Base-by-base conservation (phyloP, 129 eudicot species). In the Centrapalus pauciflorus region DNA sequence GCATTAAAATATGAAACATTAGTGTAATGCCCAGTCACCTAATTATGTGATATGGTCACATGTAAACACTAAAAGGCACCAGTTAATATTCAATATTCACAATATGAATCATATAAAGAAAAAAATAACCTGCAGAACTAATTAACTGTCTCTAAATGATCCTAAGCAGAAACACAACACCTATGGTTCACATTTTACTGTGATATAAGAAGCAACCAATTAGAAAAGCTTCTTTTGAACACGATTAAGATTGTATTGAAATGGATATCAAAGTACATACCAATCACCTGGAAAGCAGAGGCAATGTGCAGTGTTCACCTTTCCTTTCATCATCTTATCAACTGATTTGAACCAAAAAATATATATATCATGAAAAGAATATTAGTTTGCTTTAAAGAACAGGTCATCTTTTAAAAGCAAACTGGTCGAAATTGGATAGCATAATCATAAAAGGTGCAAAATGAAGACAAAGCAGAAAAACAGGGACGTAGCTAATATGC, bases 231-330 rank as follows among this genome's bases (percentile, higher is more conserved):
- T 33, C 5, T 58, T 14, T 14, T 58, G 64, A 30, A n/a, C 7
- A 69, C 7, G 55, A 37, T 16, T 25, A 59, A 2, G 2, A 66
- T 28, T 59, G 17, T 66, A 34, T 29, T 32, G 55, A 19, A 48
- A 66, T 12, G 20, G 14, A 26, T 62, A 55, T 43, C 43, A 64
- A 55, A 40, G 17, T 69, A 67, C 92, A 24, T 90, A 90, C 97
- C 97, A 91, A 73, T 85, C 96, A 64, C 89, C 96, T 57, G 90
- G 82, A 75, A 91, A 91, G 54, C 96, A 81, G 61, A 91, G 90
- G 76, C 97, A 91, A 59, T 91, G 96, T 67, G 97, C 96, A 19
- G 93, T 85, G 66, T 87, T 91, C 66, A 75, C 82, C 79, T 91
- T 91, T 69, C 97, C 97, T 79, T 87, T 91, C 37, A 62, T 32